These are phyloP conservation scores for Candida fluviatilis DNA, from an alignment of 805 yeast genomes.

Conservation along the genomic window DNA sequence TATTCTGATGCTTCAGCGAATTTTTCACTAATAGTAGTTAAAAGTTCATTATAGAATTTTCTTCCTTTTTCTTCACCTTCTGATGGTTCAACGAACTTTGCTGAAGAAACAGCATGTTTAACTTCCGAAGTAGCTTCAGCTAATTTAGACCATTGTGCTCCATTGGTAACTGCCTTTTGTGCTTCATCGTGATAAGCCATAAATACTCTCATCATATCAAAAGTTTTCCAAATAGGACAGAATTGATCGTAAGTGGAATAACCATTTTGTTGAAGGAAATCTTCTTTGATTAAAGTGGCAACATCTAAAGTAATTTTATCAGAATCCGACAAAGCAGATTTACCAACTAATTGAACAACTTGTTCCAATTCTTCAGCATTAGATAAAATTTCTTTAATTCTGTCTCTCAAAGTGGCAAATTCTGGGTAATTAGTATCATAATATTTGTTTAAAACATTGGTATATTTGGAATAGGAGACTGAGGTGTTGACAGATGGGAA, in stretches of 20 bases:
- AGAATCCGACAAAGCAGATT: slow-evolving; percentile 92
- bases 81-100: slow-evolving; percentile 95
- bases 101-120: slow-evolving; percentile 88
- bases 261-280: slow-evolving; percentile 98
- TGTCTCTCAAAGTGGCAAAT: slow-evolving; percentile 85
- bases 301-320: slow-evolving; percentile 97
- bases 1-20: slow-evolving; percentile 95
- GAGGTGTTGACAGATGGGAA: slow-evolving; percentile 98
- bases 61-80: slow-evolving; percentile 78
- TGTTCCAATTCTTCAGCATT: slow-evolving; percentile 98
- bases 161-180: slow-evolving; percentile 90
- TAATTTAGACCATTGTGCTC: slow-evolving; percentile 92
- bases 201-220: slow-evolving; percentile 95
- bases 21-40: slow-evolving; percentile 75
- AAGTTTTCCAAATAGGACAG: slow-evolving; percentile 99
- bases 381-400: slow-evolving; percentile 89
- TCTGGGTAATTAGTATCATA: slow-evolving; percentile 87
- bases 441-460: slow-evolving; percentile 77
- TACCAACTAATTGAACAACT: slow-evolving; percentile 98
- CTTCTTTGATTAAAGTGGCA: slow-evolving; percentile 88
- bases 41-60: slow-evolving; percentile 72
- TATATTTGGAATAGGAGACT: slow-evolving; percentile 95
- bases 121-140: slow-evolving; percentile 86
- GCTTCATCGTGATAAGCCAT: slow-evolving; percentile 93
- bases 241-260: slow-evolving; percentile 96